Base-by-base conservation (phyloP, 306 rosid species). In the Clitoria ternatea region DNA sequence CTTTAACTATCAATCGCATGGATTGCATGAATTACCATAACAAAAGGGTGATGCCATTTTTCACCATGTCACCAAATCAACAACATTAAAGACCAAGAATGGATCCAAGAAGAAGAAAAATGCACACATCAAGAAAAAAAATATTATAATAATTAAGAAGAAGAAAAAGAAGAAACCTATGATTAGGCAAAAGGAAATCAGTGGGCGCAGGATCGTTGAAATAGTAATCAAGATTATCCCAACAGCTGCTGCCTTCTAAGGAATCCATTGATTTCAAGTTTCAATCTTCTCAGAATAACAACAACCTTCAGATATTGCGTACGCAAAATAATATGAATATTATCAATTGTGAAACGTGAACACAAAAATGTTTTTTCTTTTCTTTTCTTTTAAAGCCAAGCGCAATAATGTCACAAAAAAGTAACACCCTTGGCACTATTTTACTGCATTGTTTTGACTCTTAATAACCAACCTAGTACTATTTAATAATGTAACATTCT, bases 171-270 rank as follows among this genome's bases (percentile, higher is more conserved):
- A 26, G 37, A 29, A 62, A 86, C 81, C 79, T 80, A 8, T 32
- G 68, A 66, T 81, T 81, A 69, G 89, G 59, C 90, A 88, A 87
- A 1, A 82, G 84, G 54, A 87, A 89, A 79, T 77, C 75, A 57
- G 84, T 49, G 79, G 93, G 85, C 45, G 73, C 47, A 40, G 73
- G 86, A 15, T 69, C 83, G 78, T 84, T 85, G 77, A 86, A 77
- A 20, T 78, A 33, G 78, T 67, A 83, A 77, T 89, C 90, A 11
- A 87, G 81, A 48, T 84, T 81, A 81, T 89, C 94, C 89, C 85
- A 90, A 68, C 50, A 68, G 53, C 33, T 47, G 8, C 59, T 40
- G 55, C 69, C 83, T 36, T 77, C 88, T 12, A 84, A 30, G 2
- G 89, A 78, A 82, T 88, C 90, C 97, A 91, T 88, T 67, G 55